Base-by-base conservation (phyloP, 2,329 filamentous ascomycete genomes). In the Sporothrix euskadiensis region DNA sequence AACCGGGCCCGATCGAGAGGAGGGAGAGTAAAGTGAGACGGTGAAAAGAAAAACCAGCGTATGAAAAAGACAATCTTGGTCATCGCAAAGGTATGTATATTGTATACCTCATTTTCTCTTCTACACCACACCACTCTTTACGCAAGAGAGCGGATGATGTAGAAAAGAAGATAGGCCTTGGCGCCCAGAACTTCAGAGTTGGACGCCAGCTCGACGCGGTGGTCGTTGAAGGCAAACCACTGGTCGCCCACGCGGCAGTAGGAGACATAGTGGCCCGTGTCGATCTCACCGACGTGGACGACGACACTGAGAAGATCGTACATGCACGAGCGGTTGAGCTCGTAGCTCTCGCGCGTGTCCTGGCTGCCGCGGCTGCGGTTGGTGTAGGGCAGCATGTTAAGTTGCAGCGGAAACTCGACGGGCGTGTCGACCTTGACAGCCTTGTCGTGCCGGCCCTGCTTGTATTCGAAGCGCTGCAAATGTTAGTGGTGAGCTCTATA, bases 221-320 rank as follows among this genome's bases (percentile, higher is more conserved):
- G 94, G 80, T 98, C 95, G 79, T 98, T 97, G 82, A 98, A 98
- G 72, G 93, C 90, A 81, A 97, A 97, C 95, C 95, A 98, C 87
- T 97, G 89, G 72, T 93, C 91, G 4, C 91, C 92, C 74, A 95
- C 91, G 65, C 93, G 86, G 74, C 92, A 94, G 81, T 97, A 98
- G n/a, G 91, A 93, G 73, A 94, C 90, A 79, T 97, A 98, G 80
- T 98, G 94, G 19, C 94, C 95, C 0, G 93, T 94, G 78, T 98
- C 94, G 73, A 98, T 92, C 81, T 95, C 94, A 70, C 95, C 95
- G 74, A 97, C 93, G 79, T 98, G 95, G 54, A 97, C 94, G 30
- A 98, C 92, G 2, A 97, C 94, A 75, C 92, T 94, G 22, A 94
- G 88, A 0, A 98, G 87, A 77, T 97, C 94, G 80, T 98, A 98